Percentiles rank a stretch among this genome's conserved stretches.
phyloP scores from a whole-genome alignment of 371 early-diverging fungal species.

The Capniomyces stellatus region DNA sequence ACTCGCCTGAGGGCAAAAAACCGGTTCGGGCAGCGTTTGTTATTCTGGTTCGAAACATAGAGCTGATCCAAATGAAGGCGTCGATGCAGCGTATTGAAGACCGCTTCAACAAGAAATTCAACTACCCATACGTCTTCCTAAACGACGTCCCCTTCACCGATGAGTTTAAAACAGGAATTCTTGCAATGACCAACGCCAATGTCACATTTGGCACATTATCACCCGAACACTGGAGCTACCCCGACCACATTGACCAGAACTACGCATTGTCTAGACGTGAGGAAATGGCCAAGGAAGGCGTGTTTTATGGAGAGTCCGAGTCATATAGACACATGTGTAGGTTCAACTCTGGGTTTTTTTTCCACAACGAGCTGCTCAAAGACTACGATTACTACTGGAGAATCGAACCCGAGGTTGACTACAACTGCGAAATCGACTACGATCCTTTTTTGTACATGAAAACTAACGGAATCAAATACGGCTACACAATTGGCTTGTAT shows the following conservation, averaged over 20 bases:
- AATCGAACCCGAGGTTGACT: conserved; percentile 67
- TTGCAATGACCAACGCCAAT: conserved; percentile 34
- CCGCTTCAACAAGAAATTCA: conserved; percentile 63
- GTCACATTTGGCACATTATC: conserved; percentile 39
- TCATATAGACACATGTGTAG: conserved; percentile 47
- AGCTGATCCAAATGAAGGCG: conserved; percentile 40
- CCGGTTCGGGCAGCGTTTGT: conserved; percentile 47
- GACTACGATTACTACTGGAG: conserved; percentile 76
- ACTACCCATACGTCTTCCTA: conserved; percentile 85
- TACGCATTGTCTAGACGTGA: conserved; percentile 13
- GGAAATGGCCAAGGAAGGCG: conserved; percentile 12
- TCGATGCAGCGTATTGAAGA: conserved; percentile 66
- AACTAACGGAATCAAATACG: conserved; percentile 33
- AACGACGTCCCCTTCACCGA: conserved; percentile 70
- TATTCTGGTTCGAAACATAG: conserved; percentile 53
- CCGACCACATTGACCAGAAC: conserved; percentile 49
- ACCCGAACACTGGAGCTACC: conserved; percentile 55
- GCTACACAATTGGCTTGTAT: conserved; percentile 46
- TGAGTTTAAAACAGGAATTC: conserved; percentile 45
- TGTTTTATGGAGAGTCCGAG: conserved; percentile 32
- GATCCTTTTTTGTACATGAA: conserved; percentile 52
- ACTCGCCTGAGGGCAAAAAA: conserved; percentile 6
- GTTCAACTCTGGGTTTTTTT: conserved; percentile 56
- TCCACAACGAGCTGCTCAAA: conserved; percentile 44
- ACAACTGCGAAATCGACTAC: conserved; percentile 55